Evolutionary conservation across 257 asterid genomes (phyloP).

Genomic region (Ilex asprella): DNA sequence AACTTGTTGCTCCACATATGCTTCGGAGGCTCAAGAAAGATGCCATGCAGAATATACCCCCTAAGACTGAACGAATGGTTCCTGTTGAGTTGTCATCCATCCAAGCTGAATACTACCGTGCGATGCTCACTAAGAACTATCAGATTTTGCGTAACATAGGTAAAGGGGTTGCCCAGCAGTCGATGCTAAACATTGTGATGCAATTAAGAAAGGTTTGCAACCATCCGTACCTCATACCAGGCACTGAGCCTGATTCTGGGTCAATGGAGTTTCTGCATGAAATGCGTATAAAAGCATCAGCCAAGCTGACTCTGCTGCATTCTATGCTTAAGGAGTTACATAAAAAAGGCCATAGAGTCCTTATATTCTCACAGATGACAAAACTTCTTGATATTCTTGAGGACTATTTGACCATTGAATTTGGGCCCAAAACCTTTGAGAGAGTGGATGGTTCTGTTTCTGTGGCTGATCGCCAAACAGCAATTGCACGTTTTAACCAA

Average conservation of each 20-base stretch:
- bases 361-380: constrained; percentile 95
- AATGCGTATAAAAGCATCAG: constrained; percentile 98
- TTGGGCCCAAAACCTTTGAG: constrained; percentile 86
- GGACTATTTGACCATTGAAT: constrained; percentile 84
- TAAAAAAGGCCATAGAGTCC: constrained; percentile 89
- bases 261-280: constrained; percentile 87
- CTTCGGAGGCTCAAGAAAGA: constrained; percentile 92
- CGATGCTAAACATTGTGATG: constrained; percentile 97
- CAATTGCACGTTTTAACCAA: constrained; percentile 93
- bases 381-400: constrained; percentile 92
- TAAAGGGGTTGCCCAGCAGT: constrained; percentile 86
- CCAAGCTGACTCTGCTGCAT: constrained; percentile 86
- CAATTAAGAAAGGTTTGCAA: constrained; percentile 95
- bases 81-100: constrained; percentile 95
- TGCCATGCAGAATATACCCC: constrained; percentile 97
- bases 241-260: constrained; percentile 95
- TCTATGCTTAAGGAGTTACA: constrained; percentile 84
- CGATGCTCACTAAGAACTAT: constrained; percentile 97
- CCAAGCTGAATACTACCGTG: constrained; percentile 98
- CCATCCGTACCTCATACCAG: constrained; percentile 97
- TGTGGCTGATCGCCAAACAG: constrained; percentile 82
- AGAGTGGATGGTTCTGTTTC: constrained; percentile 98
- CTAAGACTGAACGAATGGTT: constrained; percentile 93
- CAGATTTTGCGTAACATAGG: constrained; percentile 90
- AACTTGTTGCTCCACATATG: constrained; percentile 98